Base-by-base conservation (phyloP, 129 eudicot species). In the Gnaphalium uliginosum region DNA sequence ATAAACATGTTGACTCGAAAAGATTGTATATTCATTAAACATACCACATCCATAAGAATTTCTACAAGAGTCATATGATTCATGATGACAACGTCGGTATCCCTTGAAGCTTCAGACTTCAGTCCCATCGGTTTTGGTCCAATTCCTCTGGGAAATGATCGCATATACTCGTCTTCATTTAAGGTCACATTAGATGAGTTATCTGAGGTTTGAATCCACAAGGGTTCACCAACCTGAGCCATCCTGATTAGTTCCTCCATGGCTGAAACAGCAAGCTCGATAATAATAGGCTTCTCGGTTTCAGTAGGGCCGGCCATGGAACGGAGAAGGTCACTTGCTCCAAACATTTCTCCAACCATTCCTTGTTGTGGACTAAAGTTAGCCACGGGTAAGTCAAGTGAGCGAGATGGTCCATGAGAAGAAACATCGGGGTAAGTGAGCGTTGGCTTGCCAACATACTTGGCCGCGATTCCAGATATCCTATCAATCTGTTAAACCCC, bases 41-140 rank as follows among this genome's bases (percentile, higher is more conserved):
- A n/a, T 83, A 91, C 99, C 90, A 87, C 99, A 86, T 95, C 99
- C 96, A 95, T 91, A 35, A 95, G 81, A 51, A 95, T 91, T 76
- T 95, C 96, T 17, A 95, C 96, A 30, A 95, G 83, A 82, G 83
- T 86, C 71, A 89, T 83, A 63, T 89, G 99, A 78, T 95, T 91
- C 99, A 95, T 89, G 59, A 95, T 95, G 64, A 95, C 99, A 81
- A 95, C 95, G 19, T 81, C 86, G 21, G 96, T 87, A 68, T 91
- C 94, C 25, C 94, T 81, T 7, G 99, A 89, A 8, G 97, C 97
- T 75, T 95, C 99, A 0, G 97, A 82, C 79, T 83, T 95, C 26
- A 89, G n/a, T 21, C 94, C 97, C 80, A 86, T 60, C 0, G 92
- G 96, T 67, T 87, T 95, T 0, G 90, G 90, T 27, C 99, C 99